A percentile compares a stretch with the other conserved stretches of the same genome.
phyloP scores from a whole-genome alignment of 805 yeast genomes.

The Kluyveromyces starmeri region DNA sequence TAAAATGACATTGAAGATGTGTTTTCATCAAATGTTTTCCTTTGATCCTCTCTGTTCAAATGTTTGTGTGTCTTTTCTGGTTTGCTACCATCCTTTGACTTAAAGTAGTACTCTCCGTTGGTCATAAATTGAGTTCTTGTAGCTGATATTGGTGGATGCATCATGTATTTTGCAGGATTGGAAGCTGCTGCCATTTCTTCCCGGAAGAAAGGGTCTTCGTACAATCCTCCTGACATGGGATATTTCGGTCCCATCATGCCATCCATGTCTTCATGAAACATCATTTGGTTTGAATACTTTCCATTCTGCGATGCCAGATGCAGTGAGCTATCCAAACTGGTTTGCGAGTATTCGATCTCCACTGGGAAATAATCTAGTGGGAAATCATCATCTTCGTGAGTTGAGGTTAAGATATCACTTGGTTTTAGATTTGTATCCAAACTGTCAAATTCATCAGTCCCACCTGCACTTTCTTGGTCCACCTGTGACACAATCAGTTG shows the following conservation, averaged over 20 bases:
- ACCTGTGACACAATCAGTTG: slow-evolving; percentile 14
- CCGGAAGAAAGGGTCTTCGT: slow-evolving; percentile 8
- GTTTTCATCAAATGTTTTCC: neutral
- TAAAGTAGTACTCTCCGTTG: slow-evolving; percentile 17
- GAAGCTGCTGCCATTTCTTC: slow-evolving; percentile 5
- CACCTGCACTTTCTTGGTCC: slow-evolving; percentile 8
- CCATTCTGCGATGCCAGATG: slow-evolving; percentile 1
- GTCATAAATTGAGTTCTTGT: slow-evolving; percentile 18
- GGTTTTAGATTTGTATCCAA: slow-evolving; percentile 5
- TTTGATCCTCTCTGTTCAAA: neutral
- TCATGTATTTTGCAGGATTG: slow-evolving; percentile 1
- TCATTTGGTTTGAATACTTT: slow-evolving; percentile 2
- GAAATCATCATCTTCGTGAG: slow-evolving; percentile 49
- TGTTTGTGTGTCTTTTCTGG: neutral
- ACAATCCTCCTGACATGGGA: slow-evolving; percentile 9
- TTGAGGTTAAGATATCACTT: slow-evolving; percentile 4
- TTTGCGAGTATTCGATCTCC: slow-evolving; percentile 29
- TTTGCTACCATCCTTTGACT: slow-evolving; percentile 1
- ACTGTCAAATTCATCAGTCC: slow-evolving; percentile 4
- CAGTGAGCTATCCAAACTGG: slow-evolving; percentile 4
- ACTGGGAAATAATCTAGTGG: slow-evolving; percentile 60
- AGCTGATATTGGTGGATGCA: slow-evolving; percentile 16
- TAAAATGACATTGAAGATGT: no score
- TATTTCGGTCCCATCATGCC: slow-evolving; percentile 2
- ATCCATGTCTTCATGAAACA: slow-evolving; percentile 9